Percentiles rank a stretch among this genome's conserved stretches.
Conservation (phyloP, 2,329 filamentous ascomycete genomes). For the Fusarium sulawesiense region DNA sequence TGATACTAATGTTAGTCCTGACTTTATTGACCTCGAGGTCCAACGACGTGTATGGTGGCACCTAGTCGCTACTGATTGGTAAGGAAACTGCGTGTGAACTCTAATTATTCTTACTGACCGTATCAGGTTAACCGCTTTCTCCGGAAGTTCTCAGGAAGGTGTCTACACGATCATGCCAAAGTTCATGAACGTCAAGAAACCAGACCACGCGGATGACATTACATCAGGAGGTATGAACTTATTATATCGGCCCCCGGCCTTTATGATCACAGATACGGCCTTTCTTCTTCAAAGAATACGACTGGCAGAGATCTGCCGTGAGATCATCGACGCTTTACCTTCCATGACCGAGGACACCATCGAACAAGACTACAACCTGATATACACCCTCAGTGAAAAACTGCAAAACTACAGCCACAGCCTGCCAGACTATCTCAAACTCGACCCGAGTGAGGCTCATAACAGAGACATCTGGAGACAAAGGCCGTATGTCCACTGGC, state of each 20-base stretch:
- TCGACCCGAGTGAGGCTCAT: not conserved
- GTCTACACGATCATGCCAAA: not conserved
- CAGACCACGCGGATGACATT: not conserved
- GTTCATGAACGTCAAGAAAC: constrained; percentile 2
- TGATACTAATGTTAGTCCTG: not conserved
- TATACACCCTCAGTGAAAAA: not conserved
- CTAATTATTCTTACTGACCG: not conserved
- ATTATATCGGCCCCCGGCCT: not conserved
- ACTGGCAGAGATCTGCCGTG: constrained; percentile 1
- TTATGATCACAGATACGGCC: not conserved
- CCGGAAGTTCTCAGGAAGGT: constrained; percentile 1
- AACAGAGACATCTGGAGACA: not conserved
- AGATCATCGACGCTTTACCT: not conserved
- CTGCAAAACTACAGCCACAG: not conserved
- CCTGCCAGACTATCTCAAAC: not conserved
- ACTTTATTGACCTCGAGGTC: not conserved
- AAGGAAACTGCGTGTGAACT: accelerated
- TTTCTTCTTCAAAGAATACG: constrained; percentile 1
- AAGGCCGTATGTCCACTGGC: not conserved
- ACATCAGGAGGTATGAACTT: not conserved
- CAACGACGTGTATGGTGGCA: constrained; percentile 12
- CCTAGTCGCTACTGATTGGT: constrained; percentile 15
- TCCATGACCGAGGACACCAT: not conserved
- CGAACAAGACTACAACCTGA: not conserved
- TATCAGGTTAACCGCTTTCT: not conserved